These are phyloP conservation scores for Penicillium bovifimosum DNA, from an alignment of 495 filamentous ascomycete genomes.

Conservation along the genomic window DNA sequence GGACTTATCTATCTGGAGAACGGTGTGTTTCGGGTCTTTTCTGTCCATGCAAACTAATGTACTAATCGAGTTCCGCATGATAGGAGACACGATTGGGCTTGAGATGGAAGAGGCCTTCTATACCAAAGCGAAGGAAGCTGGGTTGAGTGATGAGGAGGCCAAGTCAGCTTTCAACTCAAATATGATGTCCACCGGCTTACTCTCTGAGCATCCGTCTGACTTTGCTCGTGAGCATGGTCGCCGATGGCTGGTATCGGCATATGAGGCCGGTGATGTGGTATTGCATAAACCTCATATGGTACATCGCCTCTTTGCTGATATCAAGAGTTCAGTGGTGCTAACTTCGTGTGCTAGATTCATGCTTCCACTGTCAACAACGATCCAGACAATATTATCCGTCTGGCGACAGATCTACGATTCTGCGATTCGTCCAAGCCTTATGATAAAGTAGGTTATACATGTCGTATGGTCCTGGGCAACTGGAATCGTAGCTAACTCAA, in stretches of 20 bases:
- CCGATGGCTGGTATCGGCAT: slow-evolving; percentile 51
- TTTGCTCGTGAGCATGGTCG: slow-evolving; percentile 39
- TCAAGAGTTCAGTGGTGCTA: background rate
- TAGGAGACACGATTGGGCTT: slow-evolving; percentile 36
- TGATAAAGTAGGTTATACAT: slow-evolving; percentile 41
- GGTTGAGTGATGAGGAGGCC: slow-evolving; percentile 46
- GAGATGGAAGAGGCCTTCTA: slow-evolving; percentile 48
- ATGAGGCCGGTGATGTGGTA: slow-evolving; percentile 58
- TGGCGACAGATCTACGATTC: slow-evolving; percentile 54
- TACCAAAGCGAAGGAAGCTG: slow-evolving; percentile 36
- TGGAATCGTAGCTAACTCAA: no score
- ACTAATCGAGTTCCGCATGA: slow-evolving; percentile 3
- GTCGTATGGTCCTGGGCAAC: no score
- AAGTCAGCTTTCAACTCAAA: slow-evolving; percentile 51
- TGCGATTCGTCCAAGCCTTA: slow-evolving; percentile 45
- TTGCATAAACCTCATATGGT: slow-evolving; percentile 54
- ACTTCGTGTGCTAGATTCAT: slow-evolving; percentile 43
- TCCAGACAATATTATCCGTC: slow-evolving; percentile 47
- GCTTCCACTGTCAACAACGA: slow-evolving; percentile 53
- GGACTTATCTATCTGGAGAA: slow-evolving; percentile 60
- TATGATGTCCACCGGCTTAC: slow-evolving; percentile 49
- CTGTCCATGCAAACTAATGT: background rate
- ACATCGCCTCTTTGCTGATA: background rate
- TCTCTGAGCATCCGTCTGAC: slow-evolving; percentile 40
- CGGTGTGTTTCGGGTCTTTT: slow-evolving; percentile 18